Conservation (phyloP, 768 basidiomycete genomes). For the Boletus insuetus region DNA sequence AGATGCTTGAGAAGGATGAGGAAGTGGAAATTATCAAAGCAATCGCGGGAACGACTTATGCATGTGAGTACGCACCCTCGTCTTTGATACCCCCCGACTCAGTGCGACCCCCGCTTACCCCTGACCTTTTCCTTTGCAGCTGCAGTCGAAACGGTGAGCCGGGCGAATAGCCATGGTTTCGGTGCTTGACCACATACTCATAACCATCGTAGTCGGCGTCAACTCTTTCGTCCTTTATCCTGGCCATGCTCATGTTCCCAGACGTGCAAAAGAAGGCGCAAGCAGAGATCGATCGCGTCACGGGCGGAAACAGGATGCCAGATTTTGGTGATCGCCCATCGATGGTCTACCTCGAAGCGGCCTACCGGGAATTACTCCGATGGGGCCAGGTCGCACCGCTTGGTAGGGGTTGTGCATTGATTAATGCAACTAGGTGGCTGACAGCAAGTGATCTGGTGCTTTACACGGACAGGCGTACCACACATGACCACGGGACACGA, state of each 20-base stretch:
- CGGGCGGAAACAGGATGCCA: constrained; percentile 33
- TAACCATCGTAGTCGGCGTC: constrained; percentile 28
- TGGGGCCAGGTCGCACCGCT: constrained; percentile 37
- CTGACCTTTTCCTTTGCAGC: constrained; percentile 16
- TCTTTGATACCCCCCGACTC: background rate
- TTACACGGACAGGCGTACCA: constrained; percentile 25
- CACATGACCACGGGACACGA: constrained; percentile 39
- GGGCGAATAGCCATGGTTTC: background rate
- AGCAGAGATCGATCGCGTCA: constrained; percentile 33
- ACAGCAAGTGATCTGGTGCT: background rate
- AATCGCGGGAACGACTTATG: constrained; percentile 31
- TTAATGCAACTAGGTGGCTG: background rate
- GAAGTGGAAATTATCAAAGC: constrained; percentile 28
- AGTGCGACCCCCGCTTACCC: background rate
- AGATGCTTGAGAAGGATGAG: constrained; percentile 10
- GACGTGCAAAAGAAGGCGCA: constrained; percentile 38
- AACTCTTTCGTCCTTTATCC: constrained; percentile 28
- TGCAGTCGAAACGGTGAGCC: constrained; percentile 29
- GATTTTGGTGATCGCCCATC: constrained; percentile 28
- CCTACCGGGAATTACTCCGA: constrained; percentile 33
- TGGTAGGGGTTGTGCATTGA: constrained; percentile 12
- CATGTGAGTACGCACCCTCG: constrained; percentile 15
- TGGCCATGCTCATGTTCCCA: constrained; percentile 38
- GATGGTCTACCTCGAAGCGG: constrained; percentile 27
- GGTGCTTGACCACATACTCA: no score